Percentiles rank a stretch among this genome's conserved stretches.
These are phyloP conservation scores for Yamadazyma dendronema DNA, from an alignment of 1,139 yeast species.

Conservation along the genomic window DNA sequence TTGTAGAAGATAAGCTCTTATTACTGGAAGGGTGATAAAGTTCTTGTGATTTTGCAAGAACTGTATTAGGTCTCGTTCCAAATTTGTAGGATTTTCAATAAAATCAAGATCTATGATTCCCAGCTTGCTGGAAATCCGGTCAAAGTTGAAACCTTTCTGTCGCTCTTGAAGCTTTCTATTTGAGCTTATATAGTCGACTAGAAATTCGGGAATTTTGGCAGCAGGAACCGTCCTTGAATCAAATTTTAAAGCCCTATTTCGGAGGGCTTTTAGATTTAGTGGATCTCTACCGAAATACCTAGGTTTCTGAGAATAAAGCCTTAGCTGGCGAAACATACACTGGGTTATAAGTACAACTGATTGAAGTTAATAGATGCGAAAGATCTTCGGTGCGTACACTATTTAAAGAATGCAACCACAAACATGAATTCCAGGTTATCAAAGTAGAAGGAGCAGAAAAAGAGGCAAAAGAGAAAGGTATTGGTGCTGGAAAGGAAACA, in stretches of 20 bases:
- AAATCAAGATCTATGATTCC: background rate
- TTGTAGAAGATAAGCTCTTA: constrained; percentile 19
- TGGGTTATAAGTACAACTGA: too few species aligned
- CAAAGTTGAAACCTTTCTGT: too few species aligned
- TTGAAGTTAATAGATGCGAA: background rate
- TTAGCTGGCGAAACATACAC: background rate
- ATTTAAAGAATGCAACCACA: too few species aligned
- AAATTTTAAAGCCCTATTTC: constrained; percentile 17
- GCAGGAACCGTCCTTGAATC: constrained; percentile 1
- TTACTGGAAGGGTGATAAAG: constrained; percentile 3
- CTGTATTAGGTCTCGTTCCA: constrained; percentile 2
- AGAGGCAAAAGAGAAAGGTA: too few species aligned
- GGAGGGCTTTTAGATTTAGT: constrained; percentile 28
- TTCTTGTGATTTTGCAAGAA: background rate
- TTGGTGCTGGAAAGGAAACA: too few species aligned
- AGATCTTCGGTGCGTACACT: too few species aligned
- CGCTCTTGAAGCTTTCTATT: constrained; percentile 21
- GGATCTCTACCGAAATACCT: constrained; percentile 21
- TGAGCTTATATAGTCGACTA: constrained; percentile 26
- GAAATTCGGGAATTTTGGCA: constrained; percentile 4
- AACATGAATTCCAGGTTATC: too few species aligned
- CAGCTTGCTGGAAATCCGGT: too few species aligned
- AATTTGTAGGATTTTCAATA: too few species aligned
- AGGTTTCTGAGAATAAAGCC: background rate
- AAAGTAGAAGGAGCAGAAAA: too few species aligned